phyloP scores from a whole-genome alignment of 495 filamentous ascomycete species.

The Penicillium robsamsonii region DNA sequence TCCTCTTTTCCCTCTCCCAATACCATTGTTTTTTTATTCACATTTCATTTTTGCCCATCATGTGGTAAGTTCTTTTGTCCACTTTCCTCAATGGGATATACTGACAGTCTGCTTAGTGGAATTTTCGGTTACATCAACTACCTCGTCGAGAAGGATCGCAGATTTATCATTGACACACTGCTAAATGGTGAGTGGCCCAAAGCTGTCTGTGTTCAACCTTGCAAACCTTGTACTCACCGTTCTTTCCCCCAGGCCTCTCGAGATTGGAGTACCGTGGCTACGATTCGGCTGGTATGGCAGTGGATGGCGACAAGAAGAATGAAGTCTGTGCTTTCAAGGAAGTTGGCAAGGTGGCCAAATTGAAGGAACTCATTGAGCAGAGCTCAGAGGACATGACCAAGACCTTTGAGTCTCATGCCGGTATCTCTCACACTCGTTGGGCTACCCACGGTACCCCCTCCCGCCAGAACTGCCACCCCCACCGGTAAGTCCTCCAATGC shows the following conservation, averaged over 20 bases:
- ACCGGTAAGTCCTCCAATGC: conserved; percentile 64
- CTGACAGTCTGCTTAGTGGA: conserved; percentile 59
- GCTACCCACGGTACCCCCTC: conserved; percentile 95
- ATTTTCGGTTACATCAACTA: conserved; percentile 98
- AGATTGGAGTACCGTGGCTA: conserved; percentile 95
- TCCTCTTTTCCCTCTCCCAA: not conserved
- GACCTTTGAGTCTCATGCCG: conserved; percentile 94
- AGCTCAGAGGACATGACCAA: conserved; percentile 80
- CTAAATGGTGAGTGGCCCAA: conserved; percentile 68
- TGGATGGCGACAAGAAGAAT: conserved; percentile 98
- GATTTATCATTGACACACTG: conserved; percentile 89
- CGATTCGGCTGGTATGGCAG: conserved; percentile 91
- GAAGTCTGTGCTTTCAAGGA: conserved; percentile 98
- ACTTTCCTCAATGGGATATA: not conserved
- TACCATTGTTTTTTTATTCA: conserved; percentile 8
- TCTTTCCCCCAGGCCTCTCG: conserved; percentile 58
- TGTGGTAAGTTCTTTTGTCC: conserved; percentile 35
- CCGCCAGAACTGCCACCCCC: conserved; percentile 93
- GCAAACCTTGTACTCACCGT: conserved; percentile 4
- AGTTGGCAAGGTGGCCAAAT: conserved; percentile 96
- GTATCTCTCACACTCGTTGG: conserved; percentile 98
- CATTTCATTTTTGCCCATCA: conserved; percentile 21
- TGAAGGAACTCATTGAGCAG: conserved; percentile 88
- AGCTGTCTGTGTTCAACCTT: too few relatives aligned
- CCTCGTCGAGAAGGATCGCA: conserved; percentile 90